These are phyloP conservation scores for Gymnopilus dilepis DNA, from an alignment of 768 basidiomycete species.

Conservation along the genomic window DNA sequence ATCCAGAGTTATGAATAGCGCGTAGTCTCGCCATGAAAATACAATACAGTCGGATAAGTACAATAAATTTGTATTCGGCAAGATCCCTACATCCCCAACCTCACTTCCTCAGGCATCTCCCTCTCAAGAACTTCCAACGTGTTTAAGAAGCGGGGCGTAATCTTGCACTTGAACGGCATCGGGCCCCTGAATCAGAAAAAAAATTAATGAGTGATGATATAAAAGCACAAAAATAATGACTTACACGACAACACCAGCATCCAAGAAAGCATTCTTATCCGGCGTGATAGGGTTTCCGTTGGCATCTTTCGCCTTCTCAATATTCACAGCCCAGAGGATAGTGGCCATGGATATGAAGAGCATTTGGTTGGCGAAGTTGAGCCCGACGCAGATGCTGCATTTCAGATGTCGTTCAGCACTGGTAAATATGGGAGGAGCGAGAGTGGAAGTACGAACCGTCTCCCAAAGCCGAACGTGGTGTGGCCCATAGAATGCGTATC, in stretches of 20 bases:
- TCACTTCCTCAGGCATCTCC: too few species aligned
- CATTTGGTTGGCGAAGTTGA: constrained; percentile 38
- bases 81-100: too few species aligned
- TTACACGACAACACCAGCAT: constrained; percentile 1
- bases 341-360: constrained; percentile 39
- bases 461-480: constrained; percentile 31
- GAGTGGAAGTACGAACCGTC: constrained; percentile 9
- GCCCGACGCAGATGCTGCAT: constrained; percentile 35
- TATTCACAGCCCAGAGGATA: constrained; percentile 13
- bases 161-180: too few species aligned
- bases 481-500: constrained; percentile 23
- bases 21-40: too few species aligned
- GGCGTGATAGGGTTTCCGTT: constrained; percentile 1
- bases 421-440: background rate
- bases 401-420: background rate
- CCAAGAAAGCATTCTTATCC: background rate
- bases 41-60: too few species aligned
- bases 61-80: too few species aligned
- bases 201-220: too few species aligned
- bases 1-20: too few species aligned
- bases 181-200: too few species aligned
- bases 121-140: too few species aligned
- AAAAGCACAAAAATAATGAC: background rate
- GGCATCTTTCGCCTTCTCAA: constrained; percentile 1
- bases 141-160: too few species aligned